Base-by-base conservation (phyloP, 768 basidiomycete genomes). In the Crassisporium funariophilum region DNA sequence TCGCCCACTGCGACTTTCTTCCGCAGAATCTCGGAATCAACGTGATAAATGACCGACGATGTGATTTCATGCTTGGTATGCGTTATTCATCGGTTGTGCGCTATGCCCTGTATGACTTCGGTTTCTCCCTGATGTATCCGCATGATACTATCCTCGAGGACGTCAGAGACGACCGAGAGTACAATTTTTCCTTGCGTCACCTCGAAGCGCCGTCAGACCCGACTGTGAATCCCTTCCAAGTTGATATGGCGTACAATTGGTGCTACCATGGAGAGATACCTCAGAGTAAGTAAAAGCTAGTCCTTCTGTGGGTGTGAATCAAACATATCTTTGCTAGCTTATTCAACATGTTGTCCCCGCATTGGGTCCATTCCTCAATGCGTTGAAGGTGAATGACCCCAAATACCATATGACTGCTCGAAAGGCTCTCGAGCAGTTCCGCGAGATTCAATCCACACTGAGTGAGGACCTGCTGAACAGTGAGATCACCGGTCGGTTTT, bases 1-100 rank as follows among this genome's bases (percentile, higher is more conserved):
- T 58, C 43, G 48, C 44, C 13, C 57, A 58, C 23, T 16, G 19
- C 12, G 52, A 58, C 34, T 35, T 53, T 29, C 15, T 55, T 8
- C 27, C 15, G 2, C 46, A 49, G 22, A 59, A 56, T 44, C 43
- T 37, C 7, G 51, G 52, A 2, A 46, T 51, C 20, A 58, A 58
- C 33, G 45, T 46, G 3, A 12, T 47, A 16, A 33, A n/a, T 10
- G 5, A 42, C 0, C 11, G n/a, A 4, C 7, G n/a, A 6, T 16
- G 11, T 21, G 9, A 12, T 22, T 29, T 41, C 16, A 12, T 17
- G 8, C 34, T 34, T 21, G 45, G 45, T 13, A 12, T 47, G 1
- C 41, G 49, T 6, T n/a, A 40, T 4, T 37, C 29, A 4, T 38
- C 17, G 6, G 24, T 38, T 24, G 41, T 35, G 2, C 35, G 37